phyloP scores from a whole-genome alignment of 1,284 basidiomycete genomes.

The Marasmius sp. region DNA sequence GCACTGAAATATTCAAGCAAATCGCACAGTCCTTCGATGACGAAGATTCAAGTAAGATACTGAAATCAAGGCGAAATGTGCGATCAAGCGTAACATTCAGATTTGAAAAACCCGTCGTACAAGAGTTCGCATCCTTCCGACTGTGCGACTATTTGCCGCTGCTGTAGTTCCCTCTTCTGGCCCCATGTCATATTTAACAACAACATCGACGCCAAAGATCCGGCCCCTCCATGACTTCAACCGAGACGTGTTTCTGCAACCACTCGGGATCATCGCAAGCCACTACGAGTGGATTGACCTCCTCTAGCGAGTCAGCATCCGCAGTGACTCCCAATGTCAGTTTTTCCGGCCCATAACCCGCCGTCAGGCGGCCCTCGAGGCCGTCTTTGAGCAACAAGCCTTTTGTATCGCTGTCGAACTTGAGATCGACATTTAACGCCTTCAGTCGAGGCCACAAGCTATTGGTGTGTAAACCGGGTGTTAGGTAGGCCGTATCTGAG shows the following conservation, averaged over 20 bases:
- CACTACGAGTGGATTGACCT: not conserved
- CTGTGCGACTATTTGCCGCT: no score
- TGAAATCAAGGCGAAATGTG: no score
- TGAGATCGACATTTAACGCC: slow-evolving; percentile 28
- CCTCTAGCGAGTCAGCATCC: slow-evolving; percentile 1
- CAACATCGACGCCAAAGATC: slow-evolving; percentile 26
- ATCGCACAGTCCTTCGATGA: no score
- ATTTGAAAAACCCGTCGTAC: no score
- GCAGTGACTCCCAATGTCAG: slow-evolving; percentile 14
- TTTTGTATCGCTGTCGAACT: slow-evolving; percentile 18
- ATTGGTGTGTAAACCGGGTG: not conserved
- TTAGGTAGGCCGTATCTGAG: slow-evolving; percentile 5
- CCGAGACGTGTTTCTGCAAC: slow-evolving; percentile 11
- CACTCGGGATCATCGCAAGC: not conserved
- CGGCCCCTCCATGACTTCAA: slow-evolving; percentile 22
- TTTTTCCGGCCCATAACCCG: slow-evolving; percentile 23
- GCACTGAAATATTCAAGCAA: no score
- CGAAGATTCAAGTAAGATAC: no score
- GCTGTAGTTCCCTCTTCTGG: no score
- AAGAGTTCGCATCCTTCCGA: no score
- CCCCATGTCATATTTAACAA: not conserved
- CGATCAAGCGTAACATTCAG: no score
- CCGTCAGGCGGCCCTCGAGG: slow-evolving; percentile 19
- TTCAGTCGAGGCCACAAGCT: slow-evolving; percentile 34
- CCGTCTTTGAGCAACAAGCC: slow-evolving; percentile 22